Base-by-base conservation (phyloP, 1,284 basidiomycete genomes). In the Prillingera fragicola region DNA sequence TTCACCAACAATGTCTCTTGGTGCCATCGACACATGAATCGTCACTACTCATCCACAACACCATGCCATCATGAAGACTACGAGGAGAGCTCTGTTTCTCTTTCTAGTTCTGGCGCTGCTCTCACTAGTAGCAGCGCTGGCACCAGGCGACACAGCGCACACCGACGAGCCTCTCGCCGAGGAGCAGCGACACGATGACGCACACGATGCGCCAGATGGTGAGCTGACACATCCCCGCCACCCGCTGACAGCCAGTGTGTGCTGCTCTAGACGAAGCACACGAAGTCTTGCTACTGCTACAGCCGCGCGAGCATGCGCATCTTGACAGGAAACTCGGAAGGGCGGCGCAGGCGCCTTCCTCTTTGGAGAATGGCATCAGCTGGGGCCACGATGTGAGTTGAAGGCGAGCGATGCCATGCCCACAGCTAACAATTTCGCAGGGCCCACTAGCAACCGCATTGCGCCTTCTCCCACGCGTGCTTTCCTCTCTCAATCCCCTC, bases 381-480 rank as follows among this genome's bases (percentile, higher is more conserved):
- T 63, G 60, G 59, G 48, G 54, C 23, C 58, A 61, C 17, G 60
- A 65, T 25, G 62, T 63, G 28, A 17, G 55, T 45, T 12, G 41
- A 12, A 15, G 35, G 8, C 10, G 6, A 27, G 21, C 5, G 18
- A 12, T 13, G 7, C 3, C 8, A 29, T 13, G 25, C 15, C 22
- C 31, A 18, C 17, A 18, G 23, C 23, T 26, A 14, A 33, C 35
- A 45, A 25, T 48, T 31, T 13, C 10, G 7, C 37, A 66, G 61
- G 67, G 67, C 5, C 65, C 65, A 17, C 32, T 70, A 12, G 59
- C 67, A 0, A 59, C 62, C 1, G 55, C 65, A 2, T 38, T 68
- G 4, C 55, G 63, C 4, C 31, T 68, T 6, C 44, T 65, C 1
- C 63, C 64, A 6, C 55, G 60, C 8, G 27, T 64, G 10, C 38